Evolutionary conservation across 768 basidiomycete species (phyloP), one percentile per base, ranked within the genome.

Genomic region (Termitomyces sp.): DNA sequence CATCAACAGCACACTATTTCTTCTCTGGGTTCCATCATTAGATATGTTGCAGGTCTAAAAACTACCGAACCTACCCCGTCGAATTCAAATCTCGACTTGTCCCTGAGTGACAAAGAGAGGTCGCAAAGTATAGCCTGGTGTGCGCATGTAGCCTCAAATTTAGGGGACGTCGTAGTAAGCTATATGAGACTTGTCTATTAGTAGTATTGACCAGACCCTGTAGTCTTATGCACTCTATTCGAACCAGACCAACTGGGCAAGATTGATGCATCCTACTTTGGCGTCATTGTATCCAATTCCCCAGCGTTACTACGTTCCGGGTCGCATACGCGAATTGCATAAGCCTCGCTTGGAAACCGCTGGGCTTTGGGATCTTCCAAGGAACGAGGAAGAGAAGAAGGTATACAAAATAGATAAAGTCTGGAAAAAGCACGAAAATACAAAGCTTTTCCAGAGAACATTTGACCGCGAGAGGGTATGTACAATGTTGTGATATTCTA

Each of bases 101-200:
- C 70, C 36, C 72, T 90, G 18, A 74, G 64, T 36, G 53, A 70
- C 13, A 60, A 63, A 12, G 80, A 90, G 65, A 80, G 71, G 48
- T 77, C 87, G 0, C 77, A 85, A 66, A 74, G 70, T 52, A 72
- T 73, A 0, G 90, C 89, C 1, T 86, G 89, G 80, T 74, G 73
- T 43, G 79, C 86, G 1, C 88, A 92, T 66, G 70, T 84, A 8
- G 85, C 88, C 60, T 72, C 84, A 8, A 77, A 83, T 55, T 69
- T 92, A 24, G 89, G 88, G 10, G 84, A 89, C 65, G 69, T 93
- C 14, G 77, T 88, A 53, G 91, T 92, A 69, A 67, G 87, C 77
- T 42, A 20, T 3, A 20, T 28, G n/a, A 46, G 12, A 35, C 12
- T 35, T 36, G 18, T 20, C 22, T 30, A 8, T 32, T 0, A 32